Evolutionary conservation across 352 stramenopile species (phyloP).

Genomic region (Phytophthora constricta): DNA sequence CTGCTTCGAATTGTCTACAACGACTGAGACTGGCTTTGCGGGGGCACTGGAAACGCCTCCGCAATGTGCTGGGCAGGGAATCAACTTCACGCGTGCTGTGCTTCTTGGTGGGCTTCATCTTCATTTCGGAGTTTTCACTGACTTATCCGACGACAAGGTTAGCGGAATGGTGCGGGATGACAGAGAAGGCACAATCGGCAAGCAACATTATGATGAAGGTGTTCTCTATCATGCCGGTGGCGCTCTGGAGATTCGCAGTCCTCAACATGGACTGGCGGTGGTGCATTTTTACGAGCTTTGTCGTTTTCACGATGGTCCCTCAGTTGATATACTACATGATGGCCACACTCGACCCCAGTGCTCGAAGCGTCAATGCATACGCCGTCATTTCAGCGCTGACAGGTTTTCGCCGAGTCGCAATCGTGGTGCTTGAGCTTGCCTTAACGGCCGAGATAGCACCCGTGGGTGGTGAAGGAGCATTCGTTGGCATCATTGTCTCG

Average conservation of each 20-base stretch:
- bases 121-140: slow-evolving; percentile 59
- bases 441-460: slow-evolving; percentile 54
- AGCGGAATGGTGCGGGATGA: slow-evolving; percentile 49
- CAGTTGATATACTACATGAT: slow-evolving; percentile 38
- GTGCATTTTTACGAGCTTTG: slow-evolving; percentile 39
- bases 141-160: slow-evolving; percentile 46
- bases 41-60: slow-evolving; percentile 47
- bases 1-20: slow-evolving; percentile 27
- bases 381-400: slow-evolving; percentile 41
- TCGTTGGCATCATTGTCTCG: slow-evolving; percentile 50
- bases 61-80: slow-evolving; percentile 37
- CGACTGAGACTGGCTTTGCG: slow-evolving; percentile 30
- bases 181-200: slow-evolving; percentile 33
- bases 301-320: slow-evolving; percentile 42
- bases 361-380: slow-evolving; percentile 38
- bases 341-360: slow-evolving; percentile 29
- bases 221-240: slow-evolving; percentile 36
- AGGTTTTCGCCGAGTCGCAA: slow-evolving; percentile 42
- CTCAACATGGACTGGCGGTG: slow-evolving; percentile 45
- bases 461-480: slow-evolving; percentile 45
- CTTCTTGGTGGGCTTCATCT: slow-evolving; percentile 54
- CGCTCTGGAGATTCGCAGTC: slow-evolving; percentile 42
- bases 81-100: slow-evolving; percentile 44
- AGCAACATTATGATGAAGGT: slow-evolving; percentile 38
- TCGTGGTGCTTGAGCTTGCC: slow-evolving; percentile 48